Evolutionary conservation across 257 asterid genomes (phyloP).

Genomic region (Hygrophila difformis): DNA sequence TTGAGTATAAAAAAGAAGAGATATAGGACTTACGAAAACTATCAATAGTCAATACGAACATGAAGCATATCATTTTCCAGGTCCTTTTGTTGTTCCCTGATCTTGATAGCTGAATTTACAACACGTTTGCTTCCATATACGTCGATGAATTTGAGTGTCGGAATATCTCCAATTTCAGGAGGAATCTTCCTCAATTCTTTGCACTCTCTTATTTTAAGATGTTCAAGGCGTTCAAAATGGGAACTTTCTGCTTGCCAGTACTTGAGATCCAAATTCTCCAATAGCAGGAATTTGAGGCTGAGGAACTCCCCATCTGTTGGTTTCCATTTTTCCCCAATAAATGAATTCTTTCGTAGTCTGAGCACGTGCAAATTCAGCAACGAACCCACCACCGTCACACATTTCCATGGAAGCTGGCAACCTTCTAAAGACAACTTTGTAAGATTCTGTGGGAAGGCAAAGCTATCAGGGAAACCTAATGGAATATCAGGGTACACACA

Average conservation of each 20-base stretch:
- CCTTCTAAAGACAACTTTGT: not conserved
- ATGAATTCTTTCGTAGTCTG: not conserved
- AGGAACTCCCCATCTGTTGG: not conserved
- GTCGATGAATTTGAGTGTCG: not conserved
- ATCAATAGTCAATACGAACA: too few relatives aligned
- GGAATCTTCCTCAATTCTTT: not conserved
- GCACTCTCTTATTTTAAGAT: not conserved
- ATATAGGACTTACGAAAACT: too few relatives aligned
- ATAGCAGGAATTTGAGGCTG: conserved; percentile 1
- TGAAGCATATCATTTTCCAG: too few relatives aligned
- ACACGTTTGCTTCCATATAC: not conserved
- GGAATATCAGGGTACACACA: too few relatives aligned
- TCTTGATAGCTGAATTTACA: not conserved
- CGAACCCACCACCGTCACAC: not conserved
- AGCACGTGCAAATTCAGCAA: conserved; percentile 5
- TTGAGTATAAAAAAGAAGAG: too few relatives aligned
- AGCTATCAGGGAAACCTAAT: too few relatives aligned
- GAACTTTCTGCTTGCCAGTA: not conserved
- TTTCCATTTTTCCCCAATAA: not conserved
- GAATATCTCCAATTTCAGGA: not conserved
- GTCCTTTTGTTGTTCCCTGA: too few relatives aligned
- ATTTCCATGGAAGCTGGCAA: not conserved
- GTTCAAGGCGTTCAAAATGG: not conserved
- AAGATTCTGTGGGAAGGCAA: not conserved
- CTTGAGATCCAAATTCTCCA: not conserved